Percentiles rank a stretch among this genome's conserved stretches.
phyloP scores from a whole-genome alignment of 1,284 basidiomycete genomes.

The Afroboletus lepidellus region DNA sequence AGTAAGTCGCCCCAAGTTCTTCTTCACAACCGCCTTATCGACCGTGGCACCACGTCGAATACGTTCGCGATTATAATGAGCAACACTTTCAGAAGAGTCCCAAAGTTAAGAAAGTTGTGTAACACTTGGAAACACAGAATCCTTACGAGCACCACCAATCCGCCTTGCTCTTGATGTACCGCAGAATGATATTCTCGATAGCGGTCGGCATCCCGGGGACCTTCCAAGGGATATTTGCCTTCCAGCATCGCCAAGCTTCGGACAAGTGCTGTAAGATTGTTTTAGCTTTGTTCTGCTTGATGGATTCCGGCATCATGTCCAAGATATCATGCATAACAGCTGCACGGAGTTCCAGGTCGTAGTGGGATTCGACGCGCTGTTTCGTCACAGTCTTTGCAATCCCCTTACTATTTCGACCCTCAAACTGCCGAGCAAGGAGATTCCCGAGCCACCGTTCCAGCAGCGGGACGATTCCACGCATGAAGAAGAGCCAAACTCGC shows the following conservation, averaged over 20 bases:
- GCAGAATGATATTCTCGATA: slow-evolving; percentile 98
- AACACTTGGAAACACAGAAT: background rate
- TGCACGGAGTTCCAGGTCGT: slow-evolving; percentile 95
- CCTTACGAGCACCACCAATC: slow-evolving; percentile 98
- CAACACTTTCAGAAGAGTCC: slow-evolving; percentile 56
- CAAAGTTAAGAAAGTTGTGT: background rate
- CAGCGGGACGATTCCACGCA: slow-evolving; percentile 97
- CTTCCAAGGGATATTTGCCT: slow-evolving; percentile 98
- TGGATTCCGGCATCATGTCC: slow-evolving; percentile 98
- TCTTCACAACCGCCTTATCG: slow-evolving; percentile 98
- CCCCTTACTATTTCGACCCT: slow-evolving; percentile 96
- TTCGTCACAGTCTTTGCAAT: slow-evolving; percentile 97
- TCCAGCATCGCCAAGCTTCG: slow-evolving; percentile 99
- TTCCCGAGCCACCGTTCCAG: slow-evolving; percentile 98
- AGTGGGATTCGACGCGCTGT: slow-evolving; percentile 98
- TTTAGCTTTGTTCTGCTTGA: slow-evolving; percentile 99
- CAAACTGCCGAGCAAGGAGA: slow-evolving; percentile 95
- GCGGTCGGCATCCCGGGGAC: slow-evolving; percentile 97
- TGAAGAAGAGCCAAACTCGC: slow-evolving; percentile 99
- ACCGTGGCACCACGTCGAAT: slow-evolving; percentile 96
- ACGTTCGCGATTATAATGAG: slow-evolving; percentile 93
- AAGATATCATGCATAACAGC: slow-evolving; percentile 99
- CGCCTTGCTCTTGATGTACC: slow-evolving; percentile 99
- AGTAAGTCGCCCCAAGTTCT: slow-evolving; percentile 89
- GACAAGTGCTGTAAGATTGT: slow-evolving; percentile 97